Evolutionary conservation across 768 basidiomycete genomes (phyloP).

Genomic region (Fibroporia radiculosa): DNA sequence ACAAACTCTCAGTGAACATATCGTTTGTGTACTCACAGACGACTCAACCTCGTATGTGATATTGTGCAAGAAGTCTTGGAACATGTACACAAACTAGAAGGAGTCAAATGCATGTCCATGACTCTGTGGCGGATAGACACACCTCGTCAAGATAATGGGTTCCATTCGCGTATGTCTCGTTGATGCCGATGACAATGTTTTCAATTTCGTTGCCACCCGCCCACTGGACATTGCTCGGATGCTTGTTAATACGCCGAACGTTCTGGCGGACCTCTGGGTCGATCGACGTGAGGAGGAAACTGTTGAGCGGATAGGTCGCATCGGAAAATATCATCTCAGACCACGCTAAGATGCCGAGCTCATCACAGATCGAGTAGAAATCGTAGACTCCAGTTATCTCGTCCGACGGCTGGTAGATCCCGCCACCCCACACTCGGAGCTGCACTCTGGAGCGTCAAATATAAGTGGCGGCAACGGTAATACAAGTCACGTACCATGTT

Average conservation of each 20-base stretch:
- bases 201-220: constrained; percentile 58
- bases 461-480: background rate
- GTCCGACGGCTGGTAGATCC: constrained; percentile 27
- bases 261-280: constrained; percentile 53
- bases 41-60: constrained; percentile 41
- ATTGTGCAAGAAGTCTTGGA: constrained; percentile 44
- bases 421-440: constrained; percentile 57
- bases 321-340: constrained; percentile 58
- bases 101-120: background rate
- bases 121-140: constrained; percentile 2
- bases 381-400: constrained; percentile 39
- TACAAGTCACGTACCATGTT: constrained; percentile 38
- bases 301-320: constrained; percentile 45
- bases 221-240: constrained; percentile 54
- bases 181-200: constrained; percentile 37
- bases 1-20: background rate
- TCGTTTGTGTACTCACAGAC: constrained; percentile 28
- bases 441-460: constrained; percentile 10
- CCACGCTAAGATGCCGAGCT: constrained; percentile 54
- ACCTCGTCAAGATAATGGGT: constrained; percentile 45
- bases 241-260: constrained; percentile 44
- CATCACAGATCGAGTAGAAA: constrained; percentile 52
- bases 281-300: constrained; percentile 41
- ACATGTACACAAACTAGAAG: constrained; percentile 40
- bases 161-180: constrained; percentile 31